A percentile compares a stretch with the other conserved stretches of the same genome.
Evolutionary conservation across 495 filamentous ascomycete genomes (phyloP).

Genomic region (Cladorrhinum samala): DNA sequence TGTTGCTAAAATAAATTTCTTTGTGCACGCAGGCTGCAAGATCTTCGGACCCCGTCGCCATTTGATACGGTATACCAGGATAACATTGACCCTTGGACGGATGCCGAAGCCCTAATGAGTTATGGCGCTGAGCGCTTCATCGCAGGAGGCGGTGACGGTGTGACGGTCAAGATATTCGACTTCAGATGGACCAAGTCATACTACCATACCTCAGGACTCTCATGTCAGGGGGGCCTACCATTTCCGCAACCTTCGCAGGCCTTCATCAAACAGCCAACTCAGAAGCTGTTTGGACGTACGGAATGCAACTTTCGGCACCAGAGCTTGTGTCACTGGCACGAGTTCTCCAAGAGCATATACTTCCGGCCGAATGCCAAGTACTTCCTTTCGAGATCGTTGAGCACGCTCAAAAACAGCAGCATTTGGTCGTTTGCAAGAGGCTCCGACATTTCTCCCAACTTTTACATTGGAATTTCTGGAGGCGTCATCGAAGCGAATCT

Average conservation of each 20-base stretch:
- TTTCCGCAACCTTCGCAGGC: conserved; percentile 32
- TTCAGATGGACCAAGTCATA: conserved; percentile 41
- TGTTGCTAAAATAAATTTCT: background rate
- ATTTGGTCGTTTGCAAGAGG: conserved; percentile 38
- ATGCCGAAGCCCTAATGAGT: conserved; percentile 35
- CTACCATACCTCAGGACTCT: conserved; percentile 36
- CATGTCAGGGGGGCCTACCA: conserved; percentile 28
- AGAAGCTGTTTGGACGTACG: background rate
- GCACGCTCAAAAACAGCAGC: conserved; percentile 13
- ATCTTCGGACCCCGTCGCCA: conserved; percentile 33
- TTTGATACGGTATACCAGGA: conserved; percentile 39
- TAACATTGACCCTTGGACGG: conserved; percentile 34
- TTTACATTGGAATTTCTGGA: conserved; percentile 38
- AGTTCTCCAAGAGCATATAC: conserved; percentile 31
- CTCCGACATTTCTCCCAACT: conserved; percentile 34
- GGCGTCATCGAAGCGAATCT: conserved; percentile 32
- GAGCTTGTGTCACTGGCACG: conserved; percentile 36
- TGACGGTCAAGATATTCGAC: conserved; percentile 41
- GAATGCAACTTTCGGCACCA: conserved; percentile 26
- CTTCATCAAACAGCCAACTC: conserved; percentile 17
- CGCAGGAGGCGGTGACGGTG: conserved; percentile 28
- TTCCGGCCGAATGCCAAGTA: conserved; percentile 40
- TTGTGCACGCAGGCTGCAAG: conserved; percentile 31
- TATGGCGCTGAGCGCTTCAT: conserved; percentile 40
- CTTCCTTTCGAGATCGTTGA: conserved; percentile 24